Evolutionary conservation across 495 filamentous ascomycete genomes (phyloP).

Genomic region (Pseudoneurospora amorphoporcata): DNA sequence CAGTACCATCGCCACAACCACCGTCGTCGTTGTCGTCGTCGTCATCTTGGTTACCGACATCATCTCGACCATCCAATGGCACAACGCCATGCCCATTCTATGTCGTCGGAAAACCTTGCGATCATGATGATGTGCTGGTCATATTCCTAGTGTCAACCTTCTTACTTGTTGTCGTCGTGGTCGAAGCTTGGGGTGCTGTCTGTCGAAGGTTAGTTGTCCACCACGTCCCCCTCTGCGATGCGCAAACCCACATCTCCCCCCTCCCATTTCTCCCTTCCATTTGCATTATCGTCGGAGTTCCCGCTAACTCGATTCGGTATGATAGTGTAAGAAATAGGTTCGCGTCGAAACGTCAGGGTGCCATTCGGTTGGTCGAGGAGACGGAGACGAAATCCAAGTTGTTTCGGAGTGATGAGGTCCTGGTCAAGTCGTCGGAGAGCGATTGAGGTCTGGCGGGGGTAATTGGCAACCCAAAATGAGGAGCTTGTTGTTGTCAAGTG

Average conservation of each 20-base stretch:
- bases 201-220: conserved; percentile 20
- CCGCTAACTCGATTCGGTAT: neutral
- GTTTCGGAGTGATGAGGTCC: conserved; percentile 1
- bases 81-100: neutral
- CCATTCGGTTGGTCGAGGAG: conserved; percentile 12
- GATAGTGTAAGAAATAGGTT: neutral
- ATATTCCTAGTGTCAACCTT: conserved; percentile 24
- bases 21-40: neutral
- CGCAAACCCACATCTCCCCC: neutral
- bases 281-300: neutral
- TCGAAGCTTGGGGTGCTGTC: conserved; percentile 27
- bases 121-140: conserved; percentile 32
- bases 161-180: conserved; percentile 21
- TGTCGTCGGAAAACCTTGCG: conserved; percentile 8
- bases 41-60: neutral
- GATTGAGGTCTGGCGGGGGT: neutral
- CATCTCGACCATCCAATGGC: neutral
- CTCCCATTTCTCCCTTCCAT: too few relatives aligned
- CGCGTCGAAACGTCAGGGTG: conserved; percentile 3
- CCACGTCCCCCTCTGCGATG: neutral
- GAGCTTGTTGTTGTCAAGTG: neutral
- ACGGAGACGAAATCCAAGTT: neutral
- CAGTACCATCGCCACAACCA: neutral
- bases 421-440: neutral
- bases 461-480: neutral